Evolutionary conservation across 108 stramenopile genomes (phyloP), one percentile per base, ranked within the genome.

Genomic region (Skeletonema tropicum): DNA sequence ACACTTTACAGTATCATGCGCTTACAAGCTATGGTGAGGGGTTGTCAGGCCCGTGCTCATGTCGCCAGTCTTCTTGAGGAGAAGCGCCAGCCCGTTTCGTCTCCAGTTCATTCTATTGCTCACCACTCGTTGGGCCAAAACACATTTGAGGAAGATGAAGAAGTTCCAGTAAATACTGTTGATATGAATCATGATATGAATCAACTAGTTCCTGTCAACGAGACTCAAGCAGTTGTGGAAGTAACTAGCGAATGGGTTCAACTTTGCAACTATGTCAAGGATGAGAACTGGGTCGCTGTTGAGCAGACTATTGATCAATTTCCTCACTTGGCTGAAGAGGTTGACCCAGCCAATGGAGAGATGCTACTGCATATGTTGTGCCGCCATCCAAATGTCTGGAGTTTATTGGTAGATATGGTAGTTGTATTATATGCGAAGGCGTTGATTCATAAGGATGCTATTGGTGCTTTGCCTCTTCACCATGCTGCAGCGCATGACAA

Each of bases 401-500:
- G 89, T 13, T 64, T 94, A 30, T 69, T 94, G 41, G 88, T 94
- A 15, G 92, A 94, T 45, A 90, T 91, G 89, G 86, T 90, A 9
- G 60, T 94, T 42, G 90, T 94, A 21, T 66, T 94, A 38, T 89
- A 87, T 45, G 90, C 92, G 7, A 94, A 94, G 81, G 92, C 90
- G 64, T 68, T 94, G 64, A 85, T 91, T 57, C 92, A 91, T 63
- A 84, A 89, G 29, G 92, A 94, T 71, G 84, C 83, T 15, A 94
- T 94, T 85, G 92, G 92, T n/a, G 92, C 92, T 15, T 64, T 93
- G 21, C 91, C 91, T 9, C 89, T 92, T 45, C 91, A 92, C 61
- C 91, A 92, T 46, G 91, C 91, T 15, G 66, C 91, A 32, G 91
- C 91, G 0, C 89, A 92, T 52, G 85, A 92, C 64, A 90, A 90